Percentiles rank a stretch among this genome's conserved stretches.
Evolutionary conservation across 257 asterid species (phyloP).

Genomic region (Pogostemon cablin): DNA sequence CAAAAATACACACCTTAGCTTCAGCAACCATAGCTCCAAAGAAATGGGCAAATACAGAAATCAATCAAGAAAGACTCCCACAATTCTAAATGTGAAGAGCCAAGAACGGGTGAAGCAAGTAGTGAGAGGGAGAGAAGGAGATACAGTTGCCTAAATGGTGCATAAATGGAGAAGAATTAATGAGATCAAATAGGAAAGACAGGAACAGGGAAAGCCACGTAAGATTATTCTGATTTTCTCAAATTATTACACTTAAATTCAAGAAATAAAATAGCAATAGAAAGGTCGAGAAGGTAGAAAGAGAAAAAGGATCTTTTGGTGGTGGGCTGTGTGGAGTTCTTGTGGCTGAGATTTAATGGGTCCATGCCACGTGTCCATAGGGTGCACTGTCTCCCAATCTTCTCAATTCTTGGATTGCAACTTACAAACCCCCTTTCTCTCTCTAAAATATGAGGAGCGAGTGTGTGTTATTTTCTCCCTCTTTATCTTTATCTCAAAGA

Average conservation of each 20-base stretch:
- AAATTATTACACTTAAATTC: not conserved
- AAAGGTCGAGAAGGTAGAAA: slow-evolving; percentile 53
- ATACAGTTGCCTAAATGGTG: slow-evolving; percentile 23
- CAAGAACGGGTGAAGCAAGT: slow-evolving; percentile 14
- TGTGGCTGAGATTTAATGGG: slow-evolving; percentile 65
- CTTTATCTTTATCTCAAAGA: slow-evolving; percentile 30
- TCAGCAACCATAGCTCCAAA: slow-evolving; percentile 61
- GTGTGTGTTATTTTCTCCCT: slow-evolving; percentile 13
- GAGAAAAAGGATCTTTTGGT: slow-evolving; percentile 34
- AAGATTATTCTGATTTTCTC: slow-evolving; percentile 36
- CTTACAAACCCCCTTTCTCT: slow-evolving; percentile 9
- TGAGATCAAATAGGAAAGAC: slow-evolving; percentile 15
- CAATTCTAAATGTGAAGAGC: not conserved
- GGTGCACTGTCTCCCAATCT: slow-evolving; percentile 35
- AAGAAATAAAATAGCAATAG: slow-evolving; percentile 35
- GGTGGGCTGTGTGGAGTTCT: slow-evolving; percentile 31
- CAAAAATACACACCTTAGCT: slow-evolving; percentile 51
- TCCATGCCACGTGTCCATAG: slow-evolving; percentile 52
- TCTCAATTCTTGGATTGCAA: slow-evolving; percentile 21
- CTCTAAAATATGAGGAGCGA: not conserved
- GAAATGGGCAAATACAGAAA: slow-evolving; percentile 25
- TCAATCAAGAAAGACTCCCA: slow-evolving; percentile 24
- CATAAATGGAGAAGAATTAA: slow-evolving; percentile 34
- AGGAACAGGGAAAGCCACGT: slow-evolving; percentile 43
- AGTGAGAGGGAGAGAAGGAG: slow-evolving; percentile 22